Percentiles rank a stretch among this genome's conserved stretches.
phyloP scores from a whole-genome alignment of 257 asterid species.

The Anisodus tanguticus region DNA sequence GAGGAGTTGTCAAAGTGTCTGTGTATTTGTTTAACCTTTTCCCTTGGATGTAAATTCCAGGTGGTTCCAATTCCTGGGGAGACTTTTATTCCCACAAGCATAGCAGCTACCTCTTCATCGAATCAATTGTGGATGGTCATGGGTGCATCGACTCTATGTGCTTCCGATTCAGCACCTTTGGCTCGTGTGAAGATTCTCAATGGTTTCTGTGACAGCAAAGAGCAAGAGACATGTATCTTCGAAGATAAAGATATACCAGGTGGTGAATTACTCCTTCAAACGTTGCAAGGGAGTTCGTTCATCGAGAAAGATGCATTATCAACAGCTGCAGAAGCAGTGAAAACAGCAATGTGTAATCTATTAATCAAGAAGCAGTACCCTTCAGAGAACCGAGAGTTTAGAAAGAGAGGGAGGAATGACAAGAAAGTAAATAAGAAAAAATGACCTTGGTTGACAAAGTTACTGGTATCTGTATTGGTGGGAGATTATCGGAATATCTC shows the following conservation, averaged over 20 bases:
- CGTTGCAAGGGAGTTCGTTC: conserved; percentile 65
- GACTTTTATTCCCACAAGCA: conserved; percentile 74
- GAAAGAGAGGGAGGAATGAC: conserved; percentile 79
- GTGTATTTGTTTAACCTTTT: conserved; percentile 2
- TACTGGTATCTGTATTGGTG: neutral
- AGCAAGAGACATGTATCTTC: conserved; percentile 38
- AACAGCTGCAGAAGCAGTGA: conserved; percentile 77
- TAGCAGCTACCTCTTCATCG: conserved; percentile 54
- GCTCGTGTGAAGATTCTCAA: conserved; percentile 69
- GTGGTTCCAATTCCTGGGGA: conserved; percentile 64
- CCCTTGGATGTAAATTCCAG: conserved; percentile 44
- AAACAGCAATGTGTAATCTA: conserved; percentile 77
- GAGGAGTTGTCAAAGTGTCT: neutral
- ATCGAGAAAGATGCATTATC: conserved; percentile 66
- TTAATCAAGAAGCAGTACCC: conserved; percentile 88
- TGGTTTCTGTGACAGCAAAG: conserved; percentile 45
- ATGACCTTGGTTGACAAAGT: neutral
- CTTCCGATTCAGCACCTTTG: conserved; percentile 46
- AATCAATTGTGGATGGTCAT: conserved; percentile 84
- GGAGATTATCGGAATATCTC: neutral
- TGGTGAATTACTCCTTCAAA: conserved; percentile 58
- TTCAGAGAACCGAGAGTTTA: conserved; percentile 65
- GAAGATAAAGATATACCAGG: conserved; percentile 70
- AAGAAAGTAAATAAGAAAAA: conserved; percentile 46
- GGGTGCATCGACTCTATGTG: conserved; percentile 65